phyloP scores from a whole-genome alignment of 768 basidiomycete species.

The Boletus pseudopeckii region DNA sequence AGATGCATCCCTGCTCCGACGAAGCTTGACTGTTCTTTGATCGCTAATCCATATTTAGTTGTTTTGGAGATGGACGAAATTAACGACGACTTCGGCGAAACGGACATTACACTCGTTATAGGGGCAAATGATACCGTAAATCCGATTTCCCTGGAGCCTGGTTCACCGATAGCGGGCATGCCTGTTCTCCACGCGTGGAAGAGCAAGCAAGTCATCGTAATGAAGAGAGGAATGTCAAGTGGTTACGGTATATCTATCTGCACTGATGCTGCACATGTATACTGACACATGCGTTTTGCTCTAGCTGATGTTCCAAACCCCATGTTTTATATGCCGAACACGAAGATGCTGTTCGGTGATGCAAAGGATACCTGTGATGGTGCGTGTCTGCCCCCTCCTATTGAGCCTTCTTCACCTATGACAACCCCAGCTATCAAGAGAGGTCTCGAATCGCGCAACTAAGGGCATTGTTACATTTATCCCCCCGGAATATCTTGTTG shows the following conservation, averaged over 20 bases:
- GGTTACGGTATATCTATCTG: constrained; percentile 62
- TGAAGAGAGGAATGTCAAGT: constrained; percentile 89
- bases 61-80: constrained; percentile 94
- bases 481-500: constrained; percentile 5
- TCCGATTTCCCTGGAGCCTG: constrained; percentile 82
- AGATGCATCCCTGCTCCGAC: constrained; percentile 22
- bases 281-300: not conserved
- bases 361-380: constrained; percentile 90
- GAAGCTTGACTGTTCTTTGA: not conserved
- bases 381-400: constrained; percentile 26
- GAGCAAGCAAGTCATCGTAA: constrained; percentile 87
- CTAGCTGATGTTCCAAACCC: constrained; percentile 89
- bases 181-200: constrained; percentile 92
- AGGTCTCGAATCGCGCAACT: constrained; percentile 44
- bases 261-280: not conserved
- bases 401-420: not conserved
- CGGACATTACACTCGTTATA: constrained; percentile 87
- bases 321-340: constrained; percentile 89
- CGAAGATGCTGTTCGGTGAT: constrained; percentile 91
- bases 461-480: not conserved
- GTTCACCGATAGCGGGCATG: constrained; percentile 89
- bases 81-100: constrained; percentile 86
- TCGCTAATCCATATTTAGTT: constrained; percentile 40
- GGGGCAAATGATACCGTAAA: constrained; percentile 93
- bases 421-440: constrained; percentile 52